Percentiles rank a stretch among this genome's conserved stretches.
These are phyloP conservation scores for Mikania micrantha DNA, from an alignment of 129 eudicot genomes.

Conservation along the genomic window DNA sequence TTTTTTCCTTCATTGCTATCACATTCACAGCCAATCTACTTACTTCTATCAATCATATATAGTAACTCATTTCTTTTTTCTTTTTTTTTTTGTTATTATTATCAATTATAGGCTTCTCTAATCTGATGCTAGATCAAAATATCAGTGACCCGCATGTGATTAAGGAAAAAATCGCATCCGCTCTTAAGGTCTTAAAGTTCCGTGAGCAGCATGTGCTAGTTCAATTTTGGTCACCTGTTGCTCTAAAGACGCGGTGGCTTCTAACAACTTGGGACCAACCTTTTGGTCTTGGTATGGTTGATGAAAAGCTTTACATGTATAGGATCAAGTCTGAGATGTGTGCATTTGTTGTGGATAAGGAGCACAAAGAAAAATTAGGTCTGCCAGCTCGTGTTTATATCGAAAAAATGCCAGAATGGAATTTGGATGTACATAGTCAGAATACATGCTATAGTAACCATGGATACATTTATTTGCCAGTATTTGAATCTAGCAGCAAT, in stretches of 20 bases:
- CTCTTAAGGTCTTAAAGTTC: neutral
- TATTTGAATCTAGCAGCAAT: neutral
- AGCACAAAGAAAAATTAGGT: neutral
- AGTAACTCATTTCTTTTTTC: too few species aligned
- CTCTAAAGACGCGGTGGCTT: neutral
- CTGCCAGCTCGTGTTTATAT: conserved; percentile 11
- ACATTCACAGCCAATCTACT: neutral
- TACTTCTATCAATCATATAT: neutral
- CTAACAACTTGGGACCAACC: conserved; percentile 14
- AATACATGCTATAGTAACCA: neutral
- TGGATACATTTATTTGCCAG: conserved; percentile 12
- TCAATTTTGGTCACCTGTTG: conserved; percentile 6
- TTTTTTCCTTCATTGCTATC: too few species aligned
- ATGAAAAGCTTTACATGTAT: conserved; percentile 10
- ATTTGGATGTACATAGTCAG: neutral
- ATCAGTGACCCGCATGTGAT: neutral
- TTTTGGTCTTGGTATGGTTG: conserved; percentile 11
- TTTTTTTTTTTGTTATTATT: too few species aligned
- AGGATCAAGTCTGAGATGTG: neutral
- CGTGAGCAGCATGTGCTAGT: conserved; percentile 6
- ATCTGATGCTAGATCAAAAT: neutral
- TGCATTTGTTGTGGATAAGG: neutral
- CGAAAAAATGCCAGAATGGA: conserved; percentile 10
- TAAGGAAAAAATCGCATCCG: neutral
- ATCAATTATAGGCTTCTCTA: neutral